A percentile compares a stretch with the other conserved stretches of the same genome.
phyloP scores from a whole-genome alignment of 2,329 filamentous ascomycete genomes.

The Xylariaceae sp. region DNA sequence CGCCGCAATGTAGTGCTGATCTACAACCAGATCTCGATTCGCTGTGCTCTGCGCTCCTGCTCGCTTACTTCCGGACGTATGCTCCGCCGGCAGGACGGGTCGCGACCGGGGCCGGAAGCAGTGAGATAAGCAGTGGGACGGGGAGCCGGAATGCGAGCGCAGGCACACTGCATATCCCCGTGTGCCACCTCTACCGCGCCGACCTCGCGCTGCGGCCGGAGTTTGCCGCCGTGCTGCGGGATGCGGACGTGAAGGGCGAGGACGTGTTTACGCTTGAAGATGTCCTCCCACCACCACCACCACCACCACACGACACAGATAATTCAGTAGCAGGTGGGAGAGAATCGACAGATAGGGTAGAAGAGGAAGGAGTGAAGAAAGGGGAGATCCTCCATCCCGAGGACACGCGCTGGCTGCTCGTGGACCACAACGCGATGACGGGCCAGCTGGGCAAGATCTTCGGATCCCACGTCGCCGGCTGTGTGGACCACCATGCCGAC shows the following conservation, averaged over 20 bases:
- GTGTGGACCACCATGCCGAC: conserved; percentile 81
- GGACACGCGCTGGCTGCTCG: conserved; percentile 72
- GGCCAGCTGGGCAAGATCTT: conserved; percentile 64
- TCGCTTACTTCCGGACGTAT: conserved; percentile 75
- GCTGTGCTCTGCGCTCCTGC: conserved; percentile 73
- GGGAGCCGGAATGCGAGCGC: not conserved
- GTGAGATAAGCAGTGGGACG: not conserved
- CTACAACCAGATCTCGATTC: conserved; percentile 81
- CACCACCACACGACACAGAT: no score
- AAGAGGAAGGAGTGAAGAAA: not conserved
- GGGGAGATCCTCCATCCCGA: conserved; percentile 48
- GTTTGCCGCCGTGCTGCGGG: conserved; percentile 67
- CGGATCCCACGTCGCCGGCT: conserved; percentile 61
- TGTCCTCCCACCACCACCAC: conserved; percentile 47
- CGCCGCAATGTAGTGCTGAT: not conserved
- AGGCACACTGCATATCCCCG: conserved; percentile 65
- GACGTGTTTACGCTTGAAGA: conserved; percentile 72
- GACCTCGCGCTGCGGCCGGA: conserved; percentile 78
- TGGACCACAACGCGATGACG: conserved; percentile 79
- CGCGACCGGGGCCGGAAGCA: conserved; percentile 25
- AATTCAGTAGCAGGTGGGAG: no score
- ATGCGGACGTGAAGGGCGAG: conserved; percentile 61
- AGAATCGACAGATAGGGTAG: no score
- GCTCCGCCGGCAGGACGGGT: conserved; percentile 48
- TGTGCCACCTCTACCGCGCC: conserved; percentile 71